Evolutionary conservation across 2,329 filamentous ascomycete genomes (phyloP), one percentile per base, ranked within the genome.

Genomic region (Aspergillus bombycis): DNA sequence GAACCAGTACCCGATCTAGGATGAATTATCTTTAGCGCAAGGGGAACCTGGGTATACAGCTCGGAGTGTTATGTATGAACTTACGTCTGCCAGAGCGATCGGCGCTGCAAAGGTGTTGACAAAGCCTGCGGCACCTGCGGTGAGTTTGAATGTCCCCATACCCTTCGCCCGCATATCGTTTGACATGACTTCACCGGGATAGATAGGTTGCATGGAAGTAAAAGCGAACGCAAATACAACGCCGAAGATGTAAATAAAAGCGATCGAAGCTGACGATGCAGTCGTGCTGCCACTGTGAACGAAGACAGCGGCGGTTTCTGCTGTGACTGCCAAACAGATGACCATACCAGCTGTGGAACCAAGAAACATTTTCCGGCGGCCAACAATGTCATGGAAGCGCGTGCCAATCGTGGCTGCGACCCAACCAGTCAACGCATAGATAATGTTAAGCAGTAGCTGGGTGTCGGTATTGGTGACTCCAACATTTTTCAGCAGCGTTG

Each of bases 81-180:
- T 34, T 38, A 60, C 61, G 30, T 65, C 62, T 23, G 59, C 23
- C 34, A 65, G 30, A 19, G 62, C 62, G 38, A 62, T 50, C 5
- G 62, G 62, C 3, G 55, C 60, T 4, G 58, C 62, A 54, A 62
- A 65, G 4, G 60, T 65, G 48, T 62, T 62, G 16, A 65, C 14
- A 16, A 65, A 65, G 10, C 62, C 62, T 1, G 62, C 62, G 26
- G 53, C 62, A 45, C 62, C 62, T 16, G 59, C 62, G 7, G 60
- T 65, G 26, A 65, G 50, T 36, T 62, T 65, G 60, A 65, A 65
- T 21, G 82, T 65, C 9, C 62, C 84, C 82, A 85, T 86, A n/a
- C 84, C 84, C 75, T 86, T 86, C 57, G 83, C 84, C 58, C 84
- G 80, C 70, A 84, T 84, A 71, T 86, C 83, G 67, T 83, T 85